phyloP scores from a whole-genome alignment of 139 green algal genomes.

The Micromonas commoda region DNA sequence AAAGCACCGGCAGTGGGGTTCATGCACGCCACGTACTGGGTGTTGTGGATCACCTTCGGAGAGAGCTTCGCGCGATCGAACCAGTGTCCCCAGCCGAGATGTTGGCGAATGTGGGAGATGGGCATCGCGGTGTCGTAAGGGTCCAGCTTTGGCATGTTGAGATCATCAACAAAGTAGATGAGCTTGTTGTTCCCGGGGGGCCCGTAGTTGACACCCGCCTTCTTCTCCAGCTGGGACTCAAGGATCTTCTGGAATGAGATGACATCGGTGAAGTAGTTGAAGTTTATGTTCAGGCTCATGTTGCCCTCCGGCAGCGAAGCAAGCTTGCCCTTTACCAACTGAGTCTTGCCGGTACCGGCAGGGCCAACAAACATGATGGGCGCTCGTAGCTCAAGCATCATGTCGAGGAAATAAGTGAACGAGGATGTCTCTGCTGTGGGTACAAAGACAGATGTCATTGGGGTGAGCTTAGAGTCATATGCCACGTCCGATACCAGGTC shows the following conservation, averaged over 20 bases:
- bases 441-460: slow-evolving; percentile 75
- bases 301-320: slow-evolving; percentile 57
- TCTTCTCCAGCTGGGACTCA: slow-evolving; percentile 84
- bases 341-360: slow-evolving; percentile 65
- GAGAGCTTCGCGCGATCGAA: slow-evolving; percentile 81
- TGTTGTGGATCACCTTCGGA: slow-evolving; percentile 86
- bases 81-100: slow-evolving; percentile 85
- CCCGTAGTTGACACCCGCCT: slow-evolving; percentile 76
- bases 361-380: slow-evolving; percentile 88
- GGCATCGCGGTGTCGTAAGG: slow-evolving; percentile 85
- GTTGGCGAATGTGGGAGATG: slow-evolving; percentile 81
- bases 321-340: slow-evolving; percentile 83
- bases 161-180: slow-evolving; percentile 85
- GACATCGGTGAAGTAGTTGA: slow-evolving; percentile 84
- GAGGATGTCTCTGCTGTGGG: slow-evolving; percentile 74
- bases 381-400: slow-evolving; percentile 69
- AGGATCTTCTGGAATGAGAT: slow-evolving; percentile 64
- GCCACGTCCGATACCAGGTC: slow-evolving; percentile 71
- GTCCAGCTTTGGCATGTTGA: slow-evolving; percentile 87
- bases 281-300: slow-evolving; percentile 62
- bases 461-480: slow-evolving; percentile 50
- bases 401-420: slow-evolving; percentile 77
- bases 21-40: slow-evolving; percentile 80
- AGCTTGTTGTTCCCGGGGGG: slow-evolving; percentile 74
- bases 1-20: slow-evolving; percentile 86